Conservation (phyloP, 495 filamentous ascomycete genomes). For the Symbiotaphrina buchneri region DNA sequence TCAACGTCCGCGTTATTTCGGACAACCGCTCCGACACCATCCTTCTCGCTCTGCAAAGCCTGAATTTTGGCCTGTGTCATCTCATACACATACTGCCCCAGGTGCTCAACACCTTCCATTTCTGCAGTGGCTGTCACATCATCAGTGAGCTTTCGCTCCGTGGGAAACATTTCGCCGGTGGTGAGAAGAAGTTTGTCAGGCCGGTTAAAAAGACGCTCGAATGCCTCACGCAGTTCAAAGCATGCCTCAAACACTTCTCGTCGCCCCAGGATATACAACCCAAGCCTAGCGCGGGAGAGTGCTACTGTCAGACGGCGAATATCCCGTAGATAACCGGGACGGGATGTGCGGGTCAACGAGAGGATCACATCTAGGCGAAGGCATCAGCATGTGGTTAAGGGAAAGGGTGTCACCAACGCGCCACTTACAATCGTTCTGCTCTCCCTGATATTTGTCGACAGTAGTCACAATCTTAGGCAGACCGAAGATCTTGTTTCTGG, state of each 20-base stretch:
- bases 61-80: slow-evolving; percentile 78
- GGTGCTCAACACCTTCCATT: slow-evolving; percentile 84
- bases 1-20: too few relatives aligned
- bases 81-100: slow-evolving; percentile 92
- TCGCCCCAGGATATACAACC: slow-evolving; percentile 82
- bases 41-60: slow-evolving; percentile 24
- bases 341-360: slow-evolving; percentile 68
- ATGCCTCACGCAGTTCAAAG: slow-evolving; percentile 70
- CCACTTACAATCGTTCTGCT: slow-evolving; percentile 98
- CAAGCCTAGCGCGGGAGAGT: slow-evolving; percentile 81
- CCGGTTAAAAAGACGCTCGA: slow-evolving; percentile 43
- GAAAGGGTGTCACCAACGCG: too few relatives aligned
- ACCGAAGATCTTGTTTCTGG: slow-evolving; percentile 66
- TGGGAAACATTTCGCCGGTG: slow-evolving; percentile 69
- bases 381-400: neutral
- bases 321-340: slow-evolving; percentile 84
- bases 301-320: slow-evolving; percentile 88
- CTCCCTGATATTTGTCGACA: slow-evolving; percentile 96
- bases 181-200: slow-evolving; percentile 61
- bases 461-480: slow-evolving; percentile 79
- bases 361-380: slow-evolving; percentile 57
- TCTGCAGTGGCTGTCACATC: slow-evolving; percentile 31
- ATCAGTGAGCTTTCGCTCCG: slow-evolving; percentile 31
- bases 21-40: too few relatives aligned
- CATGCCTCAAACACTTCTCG: slow-evolving; percentile 75